These are phyloP conservation scores for Blastomyces emzantsi DNA, from an alignment of 2,329 filamentous ascomycete species.

Conservation along the genomic window DNA sequence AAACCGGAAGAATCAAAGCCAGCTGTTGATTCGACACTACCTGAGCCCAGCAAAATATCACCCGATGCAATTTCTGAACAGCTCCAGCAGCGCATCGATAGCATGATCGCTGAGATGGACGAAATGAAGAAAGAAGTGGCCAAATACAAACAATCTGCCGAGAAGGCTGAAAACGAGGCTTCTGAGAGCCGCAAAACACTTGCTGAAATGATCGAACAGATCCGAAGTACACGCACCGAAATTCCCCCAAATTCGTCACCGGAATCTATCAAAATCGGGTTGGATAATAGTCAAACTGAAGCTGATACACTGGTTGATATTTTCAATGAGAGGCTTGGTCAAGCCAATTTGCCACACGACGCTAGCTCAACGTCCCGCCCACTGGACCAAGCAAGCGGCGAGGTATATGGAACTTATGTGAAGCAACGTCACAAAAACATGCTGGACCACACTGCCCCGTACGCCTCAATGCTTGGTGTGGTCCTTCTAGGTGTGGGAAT, in stretches of 20 bases:
- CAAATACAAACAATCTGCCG: slow-evolving; percentile 64
- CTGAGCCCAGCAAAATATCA: slow-evolving; percentile 21
- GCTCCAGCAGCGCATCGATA: slow-evolving; percentile 63
- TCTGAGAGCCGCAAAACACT: slow-evolving; percentile 63
- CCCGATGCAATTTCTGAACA: slow-evolving; percentile 33
- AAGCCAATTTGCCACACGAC: background rate
- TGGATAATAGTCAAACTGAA: slow-evolving; percentile 25
- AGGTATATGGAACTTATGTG: background rate
- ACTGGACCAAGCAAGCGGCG: slow-evolving; percentile 30
- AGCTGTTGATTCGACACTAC: slow-evolving; percentile 30
- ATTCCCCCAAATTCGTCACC: slow-evolving; percentile 36
- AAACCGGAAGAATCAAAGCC: slow-evolving; percentile 17
- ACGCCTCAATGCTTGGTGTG: slow-evolving; percentile 73
- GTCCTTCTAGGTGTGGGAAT: slow-evolving; percentile 72
- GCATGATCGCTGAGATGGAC: slow-evolving; percentile 69
- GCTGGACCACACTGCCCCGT: slow-evolving; percentile 55
- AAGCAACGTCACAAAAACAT: slow-evolving; percentile 27
- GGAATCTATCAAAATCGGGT: background rate
- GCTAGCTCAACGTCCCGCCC: slow-evolving; percentile 3
- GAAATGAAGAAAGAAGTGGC: slow-evolving; percentile 74
- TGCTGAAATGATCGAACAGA: slow-evolving; percentile 77
- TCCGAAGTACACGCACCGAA: slow-evolving; percentile 58
- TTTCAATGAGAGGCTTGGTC: slow-evolving; percentile 14
- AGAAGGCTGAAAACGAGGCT: slow-evolving; percentile 70
- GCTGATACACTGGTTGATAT: slow-evolving; percentile 34